Evolutionary conservation across 192 early-diverging fungal species (phyloP), one percentile per base, ranked within the genome.

Genomic region (Coemansia sp.): DNA sequence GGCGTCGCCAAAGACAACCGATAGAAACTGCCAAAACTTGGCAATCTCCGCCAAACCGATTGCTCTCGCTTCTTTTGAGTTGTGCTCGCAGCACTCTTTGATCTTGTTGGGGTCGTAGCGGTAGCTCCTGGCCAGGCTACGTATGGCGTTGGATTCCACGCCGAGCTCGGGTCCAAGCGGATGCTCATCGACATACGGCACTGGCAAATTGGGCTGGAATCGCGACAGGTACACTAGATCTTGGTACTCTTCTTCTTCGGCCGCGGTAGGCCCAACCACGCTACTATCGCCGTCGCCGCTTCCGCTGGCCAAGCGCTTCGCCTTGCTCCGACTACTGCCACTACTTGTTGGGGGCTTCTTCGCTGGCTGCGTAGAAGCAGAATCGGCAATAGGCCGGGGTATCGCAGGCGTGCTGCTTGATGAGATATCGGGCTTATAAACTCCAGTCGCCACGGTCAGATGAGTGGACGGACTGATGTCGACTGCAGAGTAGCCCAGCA

Each of bases 21-120:
- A 65, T 38, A 83, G 42, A 51, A 83, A 65, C 55, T 57, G 71
- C 80, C 80, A 83, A 39, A 77, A 77, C 57, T 65, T 71, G 35
- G 80, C 63, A 37, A 74, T 71, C 14, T 71, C 68, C 2, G 10
- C 9, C 11, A 67, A 62, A 3, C 72, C 68, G 0, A 67, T 61
- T 2, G 50, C 24, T 2, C 43, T 35, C 2, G 75, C 75, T 4
- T 65, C 59, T 0, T 13, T 43, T 7, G 57, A 26, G 55, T 83
- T 83, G 20, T 60, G 45, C 35, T 66, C 62, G 60, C 80, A 83
- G 62, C 74, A 73, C 55, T 75, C 66, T 4, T 38, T 28, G 24
- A 84, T 70, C 0, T 33, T 55, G 24, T 62, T 37, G 1, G 75
- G 67, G 48, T 84, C 78, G 62, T 78, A 82, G 34, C 68, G 75